phyloP scores from a whole-genome alignment of 2,329 filamentous ascomycete species.

The Cordyceps farinosa region DNA sequence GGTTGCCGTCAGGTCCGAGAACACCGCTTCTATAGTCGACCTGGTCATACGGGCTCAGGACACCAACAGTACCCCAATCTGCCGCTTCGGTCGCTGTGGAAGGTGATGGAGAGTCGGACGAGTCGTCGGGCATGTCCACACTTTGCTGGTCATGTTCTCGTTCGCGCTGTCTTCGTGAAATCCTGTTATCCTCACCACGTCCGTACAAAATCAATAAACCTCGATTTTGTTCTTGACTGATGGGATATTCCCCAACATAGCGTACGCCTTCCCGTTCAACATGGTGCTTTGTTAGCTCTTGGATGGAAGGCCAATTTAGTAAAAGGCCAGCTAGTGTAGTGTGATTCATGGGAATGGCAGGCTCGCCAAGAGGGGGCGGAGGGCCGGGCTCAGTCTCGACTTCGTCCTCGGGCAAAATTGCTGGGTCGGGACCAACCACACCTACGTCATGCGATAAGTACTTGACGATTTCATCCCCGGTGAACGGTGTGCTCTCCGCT shows the following conservation, averaged over 20 bases:
- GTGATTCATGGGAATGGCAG: slow-evolving; percentile 78
- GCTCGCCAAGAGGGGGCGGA: slow-evolving; percentile 53
- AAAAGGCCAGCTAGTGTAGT: slow-evolving; percentile 86
- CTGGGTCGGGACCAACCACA: slow-evolving; percentile 16
- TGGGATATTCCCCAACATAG: slow-evolving; percentile 67
- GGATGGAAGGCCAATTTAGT: slow-evolving; percentile 67
- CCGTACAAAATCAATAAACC: slow-evolving; percentile 74
- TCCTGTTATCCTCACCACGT: slow-evolving; percentile 69
- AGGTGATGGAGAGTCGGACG: slow-evolving; percentile 51
- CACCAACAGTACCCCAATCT: slow-evolving; percentile 59
- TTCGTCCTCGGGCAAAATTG: slow-evolving; percentile 39
- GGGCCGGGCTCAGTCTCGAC: slow-evolving; percentile 50
- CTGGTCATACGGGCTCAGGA: slow-evolving; percentile 43
- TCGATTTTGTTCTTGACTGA: slow-evolving; percentile 68
- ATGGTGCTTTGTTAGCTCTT: slow-evolving; percentile 54
- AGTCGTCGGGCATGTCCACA: slow-evolving; percentile 44
- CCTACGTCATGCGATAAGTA: slow-evolving; percentile 4
- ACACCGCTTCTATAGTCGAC: slow-evolving; percentile 37
- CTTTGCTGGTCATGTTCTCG: slow-evolving; percentile 34
- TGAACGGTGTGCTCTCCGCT: slow-evolving; percentile 27
- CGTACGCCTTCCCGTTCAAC: slow-evolving; percentile 49
- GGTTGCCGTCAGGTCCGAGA: slow-evolving; percentile 44
- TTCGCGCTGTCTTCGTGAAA: slow-evolving; percentile 47
- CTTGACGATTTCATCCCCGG: slow-evolving; percentile 25
- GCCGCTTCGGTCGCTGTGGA: slow-evolving; percentile 51